Conservation (phyloP, 306 rosid species). For the Ammopiptanthus mongolicus region DNA sequence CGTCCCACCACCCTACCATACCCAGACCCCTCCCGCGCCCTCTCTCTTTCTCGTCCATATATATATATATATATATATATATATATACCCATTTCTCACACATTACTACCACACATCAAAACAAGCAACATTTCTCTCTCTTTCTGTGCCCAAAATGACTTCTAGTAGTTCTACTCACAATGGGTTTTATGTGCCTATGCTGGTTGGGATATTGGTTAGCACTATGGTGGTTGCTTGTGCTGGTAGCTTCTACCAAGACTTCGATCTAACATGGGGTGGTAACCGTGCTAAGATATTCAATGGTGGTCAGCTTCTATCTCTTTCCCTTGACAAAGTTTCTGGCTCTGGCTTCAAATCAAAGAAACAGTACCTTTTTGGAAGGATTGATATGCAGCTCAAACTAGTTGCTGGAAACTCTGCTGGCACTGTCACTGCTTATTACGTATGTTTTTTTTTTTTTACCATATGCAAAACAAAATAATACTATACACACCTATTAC, state of each 20-base stretch:
- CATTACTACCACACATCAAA: slow-evolving; percentile 27
- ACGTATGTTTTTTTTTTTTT: slow-evolving; percentile 32
- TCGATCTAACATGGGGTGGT: slow-evolving; percentile 66
- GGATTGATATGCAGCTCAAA: slow-evolving; percentile 74
- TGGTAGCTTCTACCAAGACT: slow-evolving; percentile 56
- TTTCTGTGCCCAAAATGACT: slow-evolving; percentile 34
- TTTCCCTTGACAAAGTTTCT: slow-evolving; percentile 63
- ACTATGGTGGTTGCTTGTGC: slow-evolving; percentile 36
- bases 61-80: slow-evolving; percentile 25
- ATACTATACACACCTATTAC: background rate
- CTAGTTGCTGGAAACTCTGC: slow-evolving; percentile 81
- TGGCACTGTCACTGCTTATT: slow-evolving; percentile 79
- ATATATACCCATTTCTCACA: slow-evolving; percentile 25
- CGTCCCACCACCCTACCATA: slow-evolving; percentile 26
- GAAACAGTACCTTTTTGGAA: slow-evolving; percentile 52
- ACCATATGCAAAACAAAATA: background rate
- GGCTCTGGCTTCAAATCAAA: slow-evolving; percentile 86
- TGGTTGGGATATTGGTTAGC: slow-evolving; percentile 32
- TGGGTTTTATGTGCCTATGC: slow-evolving; percentile 17
- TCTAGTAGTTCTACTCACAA: background rate
- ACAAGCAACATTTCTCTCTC: background rate
- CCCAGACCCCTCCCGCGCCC: background rate
- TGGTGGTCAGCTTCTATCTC: slow-evolving; percentile 65
- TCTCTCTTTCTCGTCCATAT: background rate
- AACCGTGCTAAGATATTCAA: slow-evolving; percentile 48